These are phyloP conservation scores for Termitomyces sp. DNA, from an alignment of 768 basidiomycete species.

Conservation along the genomic window DNA sequence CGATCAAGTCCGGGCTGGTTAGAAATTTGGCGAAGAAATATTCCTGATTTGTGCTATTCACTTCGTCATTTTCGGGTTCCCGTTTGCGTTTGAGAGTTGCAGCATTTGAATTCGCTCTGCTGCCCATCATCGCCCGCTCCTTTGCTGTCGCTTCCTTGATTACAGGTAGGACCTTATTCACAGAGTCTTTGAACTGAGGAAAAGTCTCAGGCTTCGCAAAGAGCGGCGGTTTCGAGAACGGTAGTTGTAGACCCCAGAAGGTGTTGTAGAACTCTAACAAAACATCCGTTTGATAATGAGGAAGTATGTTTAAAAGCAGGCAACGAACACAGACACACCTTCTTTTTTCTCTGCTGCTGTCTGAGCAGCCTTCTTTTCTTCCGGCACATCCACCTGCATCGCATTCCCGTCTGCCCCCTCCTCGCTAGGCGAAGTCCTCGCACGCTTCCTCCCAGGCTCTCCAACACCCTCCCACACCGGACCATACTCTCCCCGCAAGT, in stretches of 20 bases:
- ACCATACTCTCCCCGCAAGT: conserved; percentile 84
- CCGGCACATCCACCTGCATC: conserved; percentile 59
- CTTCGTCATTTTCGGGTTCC: conserved; percentile 54
- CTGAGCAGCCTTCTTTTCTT: conserved; percentile 29
- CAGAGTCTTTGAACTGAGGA: conserved; percentile 62
- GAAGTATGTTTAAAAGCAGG: background rate
- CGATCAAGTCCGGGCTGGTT: conserved; percentile 82
- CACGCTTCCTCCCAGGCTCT: conserved; percentile 29
- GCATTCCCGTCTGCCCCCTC: conserved; percentile 34
- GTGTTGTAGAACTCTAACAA: conserved; percentile 72
- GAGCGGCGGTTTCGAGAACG: conserved; percentile 75
- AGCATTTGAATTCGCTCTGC: conserved; percentile 41
- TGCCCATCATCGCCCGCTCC: conserved; percentile 87
- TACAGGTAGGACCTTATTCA: conserved; percentile 70
- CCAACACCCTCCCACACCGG: conserved; percentile 71
- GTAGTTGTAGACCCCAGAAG: conserved; percentile 87
- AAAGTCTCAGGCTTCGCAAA: conserved; percentile 60
- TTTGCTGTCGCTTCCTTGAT: conserved; percentile 86
- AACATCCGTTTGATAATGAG: background rate
- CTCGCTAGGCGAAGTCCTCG: conserved; percentile 23
- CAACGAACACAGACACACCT: conserved; percentile 34
- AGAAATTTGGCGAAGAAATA: conserved; percentile 95
- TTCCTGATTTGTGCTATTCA: conserved; percentile 43
- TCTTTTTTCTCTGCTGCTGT: conserved; percentile 51
- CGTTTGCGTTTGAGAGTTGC: conserved; percentile 60